A percentile compares a stretch with the other conserved stretches of the same genome.
phyloP scores from a whole-genome alignment of 208 protist species.

The Herpetomonas samuelpessoai region DNA sequence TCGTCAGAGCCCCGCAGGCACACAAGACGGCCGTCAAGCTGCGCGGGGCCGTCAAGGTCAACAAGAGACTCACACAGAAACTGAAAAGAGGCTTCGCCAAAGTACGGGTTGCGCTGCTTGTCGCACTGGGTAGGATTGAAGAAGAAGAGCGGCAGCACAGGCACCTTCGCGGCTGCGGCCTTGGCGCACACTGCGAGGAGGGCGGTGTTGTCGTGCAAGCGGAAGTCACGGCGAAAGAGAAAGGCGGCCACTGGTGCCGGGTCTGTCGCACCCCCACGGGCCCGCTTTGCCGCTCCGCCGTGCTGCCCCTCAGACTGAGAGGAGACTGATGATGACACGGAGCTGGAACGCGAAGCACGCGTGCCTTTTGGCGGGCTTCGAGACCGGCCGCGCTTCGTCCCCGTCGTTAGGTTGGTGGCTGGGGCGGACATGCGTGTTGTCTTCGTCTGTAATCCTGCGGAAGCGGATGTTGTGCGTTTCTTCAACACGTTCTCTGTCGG shows the following conservation, averaged over 20 bases:
- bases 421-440: too few relatives aligned
- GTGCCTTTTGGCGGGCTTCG: too few relatives aligned
- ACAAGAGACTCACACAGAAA: slow-evolving; percentile 65
- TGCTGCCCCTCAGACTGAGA: too few relatives aligned
- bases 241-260: slow-evolving; percentile 47
- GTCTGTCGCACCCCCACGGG: slow-evolving; percentile 10
- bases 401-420: too few relatives aligned
- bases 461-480: too few relatives aligned
- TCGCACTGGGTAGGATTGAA: slow-evolving; percentile 74
- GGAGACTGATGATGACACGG: too few relatives aligned
- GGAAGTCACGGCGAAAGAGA: slow-evolving; percentile 70
- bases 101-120: slow-evolving; percentile 60
- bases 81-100: slow-evolving; percentile 59
- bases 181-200: slow-evolving; percentile 33
- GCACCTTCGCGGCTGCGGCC: slow-evolving; percentile 17
- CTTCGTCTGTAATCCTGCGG: too few relatives aligned
- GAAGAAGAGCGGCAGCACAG: slow-evolving; percentile 67
- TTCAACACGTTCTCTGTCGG: too few relatives aligned
- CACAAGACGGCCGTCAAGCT: slow-evolving; percentile 53
- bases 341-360: too few relatives aligned
- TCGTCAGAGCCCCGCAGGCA: slow-evolving; percentile 57
- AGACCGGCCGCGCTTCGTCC: too few relatives aligned
- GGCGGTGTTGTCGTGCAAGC: slow-evolving; percentile 67
- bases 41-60: slow-evolving; percentile 44
- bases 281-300: slow-evolving; percentile 8